Evolutionary conservation across 2,329 filamentous ascomycete species (phyloP).

Genomic region (Colletotrichum sp.): DNA sequence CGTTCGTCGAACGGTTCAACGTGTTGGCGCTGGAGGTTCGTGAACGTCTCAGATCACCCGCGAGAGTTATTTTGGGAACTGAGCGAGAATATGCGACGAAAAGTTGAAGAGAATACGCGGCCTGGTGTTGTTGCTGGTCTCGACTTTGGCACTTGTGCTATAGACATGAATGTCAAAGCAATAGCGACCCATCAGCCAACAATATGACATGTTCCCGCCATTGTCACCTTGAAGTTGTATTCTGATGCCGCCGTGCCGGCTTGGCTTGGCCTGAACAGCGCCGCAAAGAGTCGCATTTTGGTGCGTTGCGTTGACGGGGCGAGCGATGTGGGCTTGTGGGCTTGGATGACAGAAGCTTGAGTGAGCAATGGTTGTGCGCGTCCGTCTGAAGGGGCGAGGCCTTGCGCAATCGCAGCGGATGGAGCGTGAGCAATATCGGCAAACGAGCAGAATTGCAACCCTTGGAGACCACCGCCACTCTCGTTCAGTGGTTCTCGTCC

Average conservation of each 20-base stretch:
- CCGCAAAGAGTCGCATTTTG: not conserved
- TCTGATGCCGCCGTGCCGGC: not conserved
- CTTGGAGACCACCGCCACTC: not conserved
- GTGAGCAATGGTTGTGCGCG: not conserved
- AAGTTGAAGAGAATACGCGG: not conserved
- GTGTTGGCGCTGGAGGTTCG: not conserved
- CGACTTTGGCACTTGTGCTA: not conserved
- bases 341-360: constrained; percentile 18
- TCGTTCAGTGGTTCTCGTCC: not conserved
- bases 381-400: constrained; percentile 3
- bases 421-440: not conserved
- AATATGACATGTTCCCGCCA: not conserved
- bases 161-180: not conserved
- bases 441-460: not conserved
- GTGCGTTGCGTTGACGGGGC: not conserved
- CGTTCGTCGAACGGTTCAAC: constrained; percentile 9
- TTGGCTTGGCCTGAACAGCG: not conserved
- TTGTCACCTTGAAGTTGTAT: not conserved
- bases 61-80: constrained; percentile 16
- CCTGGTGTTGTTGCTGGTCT: not conserved
- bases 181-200: not conserved
- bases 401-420: not conserved
- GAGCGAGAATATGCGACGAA: not conserved
- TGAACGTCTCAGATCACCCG: constrained; percentile 15
- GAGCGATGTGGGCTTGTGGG: not conserved